These are phyloP conservation scores for Suillus ampliporus DNA, from an alignment of 768 basidiomycete genomes.

Conservation along the genomic window DNA sequence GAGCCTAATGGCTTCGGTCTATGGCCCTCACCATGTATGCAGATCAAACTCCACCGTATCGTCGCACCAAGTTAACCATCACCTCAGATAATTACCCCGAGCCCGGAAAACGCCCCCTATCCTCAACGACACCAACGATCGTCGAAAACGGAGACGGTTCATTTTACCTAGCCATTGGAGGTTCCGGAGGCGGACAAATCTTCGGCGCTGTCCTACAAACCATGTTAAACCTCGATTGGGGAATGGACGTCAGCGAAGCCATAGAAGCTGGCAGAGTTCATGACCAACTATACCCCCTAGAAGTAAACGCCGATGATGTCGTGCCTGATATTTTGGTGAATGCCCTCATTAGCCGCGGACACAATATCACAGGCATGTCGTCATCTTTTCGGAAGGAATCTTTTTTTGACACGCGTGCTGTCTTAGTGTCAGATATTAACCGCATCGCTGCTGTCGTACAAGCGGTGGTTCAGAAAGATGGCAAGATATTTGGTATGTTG, in stretches of 20 bases:
- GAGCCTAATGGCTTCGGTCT: constrained; percentile 84
- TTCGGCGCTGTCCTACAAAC: constrained; percentile 82
- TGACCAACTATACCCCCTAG: constrained; percentile 79
- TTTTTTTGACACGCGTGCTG: constrained; percentile 9
- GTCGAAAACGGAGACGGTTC: constrained; percentile 77
- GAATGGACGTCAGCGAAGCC: constrained; percentile 76
- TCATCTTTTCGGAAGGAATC: not conserved
- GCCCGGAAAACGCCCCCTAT: constrained; percentile 87
- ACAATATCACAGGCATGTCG: constrained; percentile 67
- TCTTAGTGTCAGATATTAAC: constrained; percentile 65
- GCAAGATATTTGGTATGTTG: constrained; percentile 65
- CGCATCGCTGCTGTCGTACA: constrained; percentile 82
- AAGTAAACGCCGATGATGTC: constrained; percentile 63
- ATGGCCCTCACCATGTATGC: constrained; percentile 79
- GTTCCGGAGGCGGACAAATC: constrained; percentile 87
- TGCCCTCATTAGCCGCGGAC: constrained; percentile 64
- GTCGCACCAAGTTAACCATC: constrained; percentile 10
- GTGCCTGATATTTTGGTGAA: constrained; percentile 63
- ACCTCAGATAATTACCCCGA: constrained; percentile 83
- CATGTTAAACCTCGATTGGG: constrained; percentile 77
- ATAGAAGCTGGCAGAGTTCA: constrained; percentile 88
- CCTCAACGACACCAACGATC: constrained; percentile 83
- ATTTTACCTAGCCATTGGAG: constrained; percentile 78
- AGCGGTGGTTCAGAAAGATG: constrained; percentile 56
- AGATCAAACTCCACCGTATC: not conserved